Base-by-base conservation (phyloP, 1,284 basidiomycete genomes). In the Taiwanofungus camphoratus region DNA sequence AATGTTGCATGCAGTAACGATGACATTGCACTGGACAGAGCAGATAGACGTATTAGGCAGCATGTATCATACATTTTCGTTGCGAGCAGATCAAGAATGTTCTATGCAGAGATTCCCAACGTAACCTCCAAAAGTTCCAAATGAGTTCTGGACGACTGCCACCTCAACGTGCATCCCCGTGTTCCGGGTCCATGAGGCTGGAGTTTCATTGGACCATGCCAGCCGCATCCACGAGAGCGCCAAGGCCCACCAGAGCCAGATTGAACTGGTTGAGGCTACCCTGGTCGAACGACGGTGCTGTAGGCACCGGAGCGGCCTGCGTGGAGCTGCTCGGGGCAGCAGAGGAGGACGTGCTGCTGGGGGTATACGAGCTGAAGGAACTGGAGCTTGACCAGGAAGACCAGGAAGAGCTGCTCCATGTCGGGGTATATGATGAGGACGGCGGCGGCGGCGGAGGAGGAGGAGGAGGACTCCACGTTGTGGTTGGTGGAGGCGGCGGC, bases 181-280 rank as follows among this genome's bases (percentile, higher is more conserved):
- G n/a, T n/a, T n/a, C n/a, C n/a, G n/a, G 26, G 8, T 29, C n/a
- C 9, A 29, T 29, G 26, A 9, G 9, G 26, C 26, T 8, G n/a
- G 26, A 8, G 9, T 29, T 29, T 29, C 16, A 33, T 38, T 22
- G 41, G 9, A 22, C 18, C 26, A 21, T 32, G 19, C 36, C 19
- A 11, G 47, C 47, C 11, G 39, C 43, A 11, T 42, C 42, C 35
- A 44, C 31, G 23, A 57, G 42, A 27, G 42, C 48, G 27, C 39
- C 39, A 11, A 57, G 42, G 32, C 50, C 47, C 33, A 57, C 38
- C 15, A 57, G 13, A 2, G 55, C 55, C 30, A 57, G 12, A 44
- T 50, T 55, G 41, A 57, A 41, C 47, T 52, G 48, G 22, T 51
- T 48, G 34, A 57, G 23, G 40, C 33, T 54, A 5, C 55, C 55